These are phyloP conservation scores for Chaetoceros muelleri DNA, from an alignment of 108 stramenopile genomes.

Conservation along the genomic window DNA sequence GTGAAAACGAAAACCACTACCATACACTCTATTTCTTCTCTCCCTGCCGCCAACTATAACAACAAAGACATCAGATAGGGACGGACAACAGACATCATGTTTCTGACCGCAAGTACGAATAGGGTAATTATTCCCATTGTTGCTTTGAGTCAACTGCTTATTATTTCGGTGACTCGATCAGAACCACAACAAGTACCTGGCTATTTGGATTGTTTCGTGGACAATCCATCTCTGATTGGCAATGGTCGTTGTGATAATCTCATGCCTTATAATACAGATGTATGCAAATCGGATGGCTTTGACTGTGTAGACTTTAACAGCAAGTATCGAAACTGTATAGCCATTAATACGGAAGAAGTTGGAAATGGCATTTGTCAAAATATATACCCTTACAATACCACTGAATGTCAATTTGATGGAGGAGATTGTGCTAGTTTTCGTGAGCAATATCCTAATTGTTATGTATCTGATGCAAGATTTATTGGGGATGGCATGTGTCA, in stretches of 20 bases:
- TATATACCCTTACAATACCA: not conserved
- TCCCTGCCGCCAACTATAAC: too few species aligned
- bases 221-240: not conserved
- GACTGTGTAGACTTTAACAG: not conserved
- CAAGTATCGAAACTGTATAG: not conserved
- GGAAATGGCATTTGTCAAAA: not conserved
- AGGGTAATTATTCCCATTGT: too few species aligned
- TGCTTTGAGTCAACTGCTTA: too few species aligned
- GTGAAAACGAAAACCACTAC: too few species aligned
- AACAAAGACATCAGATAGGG: too few species aligned
- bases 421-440: not conserved
- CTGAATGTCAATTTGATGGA: not conserved
- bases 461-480: too few species aligned
- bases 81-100: too few species aligned
- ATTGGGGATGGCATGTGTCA: too few species aligned
- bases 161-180: too few species aligned
- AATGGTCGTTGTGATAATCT: not conserved
- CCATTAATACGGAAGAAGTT: not conserved
- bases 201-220: not conserved
- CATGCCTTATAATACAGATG: not conserved
- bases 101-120: too few species aligned
- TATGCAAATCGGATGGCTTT: not conserved
- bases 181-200: not conserved
- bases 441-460: too few species aligned
- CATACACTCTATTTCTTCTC: too few species aligned